Percentiles rank a stretch among this genome's conserved stretches.
These are phyloP conservation scores for Phylloporus scabripes DNA, from an alignment of 768 basidiomycete species.

Conservation along the genomic window DNA sequence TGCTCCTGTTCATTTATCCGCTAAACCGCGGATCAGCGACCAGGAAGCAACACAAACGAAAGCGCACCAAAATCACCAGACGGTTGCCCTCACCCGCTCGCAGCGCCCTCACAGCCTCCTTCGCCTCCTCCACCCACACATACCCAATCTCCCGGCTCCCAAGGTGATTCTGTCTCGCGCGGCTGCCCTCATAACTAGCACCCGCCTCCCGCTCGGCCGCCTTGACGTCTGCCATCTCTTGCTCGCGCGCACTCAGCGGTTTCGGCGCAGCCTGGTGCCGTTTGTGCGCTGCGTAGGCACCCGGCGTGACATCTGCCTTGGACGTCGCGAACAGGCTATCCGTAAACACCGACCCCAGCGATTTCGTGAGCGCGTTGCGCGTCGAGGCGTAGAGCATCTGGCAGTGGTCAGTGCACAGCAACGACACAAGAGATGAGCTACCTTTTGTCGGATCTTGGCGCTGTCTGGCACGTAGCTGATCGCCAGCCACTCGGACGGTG, in stretches of 20 bases:
- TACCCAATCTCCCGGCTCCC: constrained; percentile 54
- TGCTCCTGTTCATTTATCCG: constrained; percentile 63
- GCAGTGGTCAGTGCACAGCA: background rate
- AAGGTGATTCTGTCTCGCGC: constrained; percentile 49
- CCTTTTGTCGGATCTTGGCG: constrained; percentile 80
- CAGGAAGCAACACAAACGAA: background rate
- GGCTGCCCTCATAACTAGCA: constrained; percentile 53
- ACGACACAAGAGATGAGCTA: constrained; percentile 21
- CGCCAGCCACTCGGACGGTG: constrained; percentile 62
- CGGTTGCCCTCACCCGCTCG: constrained; percentile 41
- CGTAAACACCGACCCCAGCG: constrained; percentile 70
- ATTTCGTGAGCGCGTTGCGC: constrained; percentile 59
- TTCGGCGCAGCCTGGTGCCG: constrained; percentile 69
- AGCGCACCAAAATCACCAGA: constrained; percentile 62
- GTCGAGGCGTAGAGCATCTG: constrained; percentile 90
- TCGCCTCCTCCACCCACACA: constrained; percentile 60
- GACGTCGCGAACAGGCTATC: constrained; percentile 76
- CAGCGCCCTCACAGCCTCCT: constrained; percentile 58
- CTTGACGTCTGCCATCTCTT: constrained; percentile 72
- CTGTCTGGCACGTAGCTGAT: constrained; percentile 80
- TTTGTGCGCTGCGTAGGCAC: constrained; percentile 69
- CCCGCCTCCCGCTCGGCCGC: constrained; percentile 66
- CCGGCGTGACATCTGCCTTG: constrained; percentile 58
- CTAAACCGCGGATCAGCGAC: constrained; percentile 33
- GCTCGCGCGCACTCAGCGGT: constrained; percentile 77